Conservation (phyloP, 169 alveolate genomes). For the Eimeria praecox region DNA sequence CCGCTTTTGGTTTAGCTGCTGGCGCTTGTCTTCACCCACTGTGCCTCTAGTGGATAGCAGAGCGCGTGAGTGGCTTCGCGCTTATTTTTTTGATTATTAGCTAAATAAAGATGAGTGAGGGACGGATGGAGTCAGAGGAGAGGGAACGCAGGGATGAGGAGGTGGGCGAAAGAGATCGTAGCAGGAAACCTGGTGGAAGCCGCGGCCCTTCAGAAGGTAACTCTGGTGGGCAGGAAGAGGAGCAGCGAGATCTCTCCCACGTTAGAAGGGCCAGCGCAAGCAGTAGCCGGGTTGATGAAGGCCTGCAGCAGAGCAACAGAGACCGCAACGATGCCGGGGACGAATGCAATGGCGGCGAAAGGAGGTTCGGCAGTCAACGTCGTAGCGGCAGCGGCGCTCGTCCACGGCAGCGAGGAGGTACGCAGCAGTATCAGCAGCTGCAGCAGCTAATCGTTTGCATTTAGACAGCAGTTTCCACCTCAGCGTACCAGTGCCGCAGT, state of each 20-base stretch:
- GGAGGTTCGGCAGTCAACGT: slow-evolving; percentile 78
- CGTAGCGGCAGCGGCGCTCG: slow-evolving; percentile 80
- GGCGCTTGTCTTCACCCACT: slow-evolving; percentile 45
- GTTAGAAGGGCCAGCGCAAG: slow-evolving; percentile 68
- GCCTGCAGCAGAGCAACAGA: slow-evolving; percentile 69
- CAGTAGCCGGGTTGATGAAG: slow-evolving; percentile 70
- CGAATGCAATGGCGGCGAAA: slow-evolving; percentile 75
- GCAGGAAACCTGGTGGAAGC: slow-evolving; percentile 65
- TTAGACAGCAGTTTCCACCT: slow-evolving; percentile 63
- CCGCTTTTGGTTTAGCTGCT: slow-evolving; percentile 45
- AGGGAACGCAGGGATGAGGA: slow-evolving; percentile 73
- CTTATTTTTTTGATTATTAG: slow-evolving; percentile 6
- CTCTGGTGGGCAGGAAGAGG: slow-evolving; percentile 69
- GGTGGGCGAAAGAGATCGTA: slow-evolving; percentile 68
- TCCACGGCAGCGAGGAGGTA: slow-evolving; percentile 80
- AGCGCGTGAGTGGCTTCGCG: slow-evolving; percentile 53
- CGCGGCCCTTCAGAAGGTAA: slow-evolving; percentile 63
- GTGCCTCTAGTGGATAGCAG: slow-evolving; percentile 14
- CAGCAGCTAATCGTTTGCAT: slow-evolving; percentile 67
- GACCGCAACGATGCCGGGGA: slow-evolving; percentile 76
- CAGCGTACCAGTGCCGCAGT: slow-evolving; percentile 76
- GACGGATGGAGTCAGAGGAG: slow-evolving; percentile 77
- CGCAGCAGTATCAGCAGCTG: slow-evolving; percentile 78
- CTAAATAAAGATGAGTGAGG: slow-evolving; percentile 69
- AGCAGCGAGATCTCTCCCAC: slow-evolving; percentile 57